Percentiles rank a stretch among this genome's conserved stretches.
Evolutionary conservation across 139 green algal species (phyloP).

Genomic region (Chlamydomonas sphaeroides): DNA sequence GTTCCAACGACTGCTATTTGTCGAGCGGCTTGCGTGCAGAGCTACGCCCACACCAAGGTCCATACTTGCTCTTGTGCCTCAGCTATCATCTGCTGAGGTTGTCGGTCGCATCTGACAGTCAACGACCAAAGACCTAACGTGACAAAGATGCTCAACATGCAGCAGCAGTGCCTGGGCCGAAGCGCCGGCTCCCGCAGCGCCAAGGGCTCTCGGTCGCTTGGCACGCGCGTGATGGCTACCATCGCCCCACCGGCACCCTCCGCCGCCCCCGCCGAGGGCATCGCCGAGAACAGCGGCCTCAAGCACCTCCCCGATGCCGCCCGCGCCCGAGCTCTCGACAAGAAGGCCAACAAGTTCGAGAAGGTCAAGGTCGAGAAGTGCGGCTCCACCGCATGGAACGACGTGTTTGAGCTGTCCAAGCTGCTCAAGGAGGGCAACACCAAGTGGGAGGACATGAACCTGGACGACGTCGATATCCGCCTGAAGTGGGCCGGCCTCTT

Average conservation of each 20-base stretch:
- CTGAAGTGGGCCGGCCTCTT: slow-evolving; percentile 98
- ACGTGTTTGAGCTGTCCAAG: slow-evolving; percentile 63
- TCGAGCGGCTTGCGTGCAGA: too few relatives aligned
- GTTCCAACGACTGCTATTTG: too few relatives aligned
- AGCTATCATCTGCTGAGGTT: too few relatives aligned
- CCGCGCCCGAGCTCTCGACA: slow-evolving; percentile 60
- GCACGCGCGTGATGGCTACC: not conserved
- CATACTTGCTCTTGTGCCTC: too few relatives aligned
- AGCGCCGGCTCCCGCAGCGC: not conserved
- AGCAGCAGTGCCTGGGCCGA: not conserved
- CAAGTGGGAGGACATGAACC: slow-evolving; percentile 80
- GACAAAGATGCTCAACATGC: not conserved
- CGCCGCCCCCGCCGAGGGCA: not conserved
- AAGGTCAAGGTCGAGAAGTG: slow-evolving; percentile 88
- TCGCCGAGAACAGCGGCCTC: slow-evolving; percentile 54
- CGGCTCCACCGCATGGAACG: slow-evolving; percentile 80
- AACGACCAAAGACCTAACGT: too few relatives aligned
- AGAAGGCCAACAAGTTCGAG: slow-evolving; percentile 84
- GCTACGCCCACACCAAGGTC: too few relatives aligned
- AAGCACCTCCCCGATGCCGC: slow-evolving; percentile 74
- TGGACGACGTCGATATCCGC: slow-evolving; percentile 96
- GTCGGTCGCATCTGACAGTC: too few relatives aligned
- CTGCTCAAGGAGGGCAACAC: slow-evolving; percentile 83
- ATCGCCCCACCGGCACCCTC: not conserved
- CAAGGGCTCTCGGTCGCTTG: not conserved